phyloP scores from a whole-genome alignment of 2,329 filamentous ascomycete genomes.

The Endoconidiophora laricicola region DNA sequence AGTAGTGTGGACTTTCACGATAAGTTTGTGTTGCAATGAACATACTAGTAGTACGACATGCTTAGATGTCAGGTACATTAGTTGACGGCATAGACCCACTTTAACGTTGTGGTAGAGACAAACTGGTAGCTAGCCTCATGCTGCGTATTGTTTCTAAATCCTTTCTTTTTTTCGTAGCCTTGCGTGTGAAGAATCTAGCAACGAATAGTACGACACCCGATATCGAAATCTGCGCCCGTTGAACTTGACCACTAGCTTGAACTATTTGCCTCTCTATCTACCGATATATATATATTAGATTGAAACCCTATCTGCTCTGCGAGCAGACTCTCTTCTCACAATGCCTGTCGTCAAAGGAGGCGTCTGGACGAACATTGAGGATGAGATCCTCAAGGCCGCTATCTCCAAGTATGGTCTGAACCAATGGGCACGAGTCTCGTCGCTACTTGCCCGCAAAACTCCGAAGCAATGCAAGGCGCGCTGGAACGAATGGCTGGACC shows the following conservation, averaged over 20 bases:
- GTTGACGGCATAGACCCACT: not conserved
- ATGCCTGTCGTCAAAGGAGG: conserved; percentile 63
- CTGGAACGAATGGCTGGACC: conserved; percentile 97
- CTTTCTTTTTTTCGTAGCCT: conserved; percentile 7
- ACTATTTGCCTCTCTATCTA: not conserved
- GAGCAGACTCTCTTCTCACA: not conserved
- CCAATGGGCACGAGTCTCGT: conserved; percentile 97
- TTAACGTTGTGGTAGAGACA: conserved; percentile 4
- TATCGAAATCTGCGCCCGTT: not conserved
- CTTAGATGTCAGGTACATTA: too few species aligned
- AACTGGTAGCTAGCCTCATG: conserved; percentile 2
- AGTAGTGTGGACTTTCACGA: too few species aligned
- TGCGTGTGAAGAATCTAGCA: not conserved
- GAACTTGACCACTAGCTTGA: not conserved
- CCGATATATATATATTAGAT: not conserved
- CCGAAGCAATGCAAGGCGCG: conserved; percentile 98
- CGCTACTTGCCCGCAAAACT: conserved; percentile 89
- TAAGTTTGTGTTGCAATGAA: too few species aligned
- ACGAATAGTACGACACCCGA: not conserved
- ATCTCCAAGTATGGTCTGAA: conserved; percentile 91
- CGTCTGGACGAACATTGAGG: conserved; percentile 64
- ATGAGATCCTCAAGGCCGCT: conserved; percentile 93
- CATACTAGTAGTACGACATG: too few species aligned
- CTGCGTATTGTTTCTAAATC: conserved; percentile 1
- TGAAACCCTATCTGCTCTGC: too few species aligned